A percentile compares a stretch with the other conserved stretches of the same genome.
These are phyloP conservation scores for Ormosia semicastrata DNA, from an alignment of 306 rosid genomes.

Conservation along the genomic window DNA sequence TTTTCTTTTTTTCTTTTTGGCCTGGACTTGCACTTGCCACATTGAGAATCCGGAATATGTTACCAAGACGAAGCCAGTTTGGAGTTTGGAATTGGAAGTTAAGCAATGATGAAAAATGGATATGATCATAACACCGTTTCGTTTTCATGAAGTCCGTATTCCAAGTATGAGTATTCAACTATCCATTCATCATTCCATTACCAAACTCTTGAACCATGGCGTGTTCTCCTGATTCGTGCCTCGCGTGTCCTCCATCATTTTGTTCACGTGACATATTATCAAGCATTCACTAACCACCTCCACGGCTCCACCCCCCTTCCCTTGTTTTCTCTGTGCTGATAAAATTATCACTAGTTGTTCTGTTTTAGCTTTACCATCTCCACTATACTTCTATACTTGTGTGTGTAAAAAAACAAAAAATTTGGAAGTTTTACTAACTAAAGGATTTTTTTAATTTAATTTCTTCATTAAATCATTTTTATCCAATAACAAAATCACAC, in stretches of 20 bases:
- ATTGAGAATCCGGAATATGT: conserved; percentile 8
- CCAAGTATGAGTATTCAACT: neutral
- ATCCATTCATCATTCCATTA: conserved; percentile 9
- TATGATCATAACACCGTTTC: neutral
- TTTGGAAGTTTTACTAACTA: no score
- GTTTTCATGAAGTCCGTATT: neutral
- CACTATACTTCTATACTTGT: no score
- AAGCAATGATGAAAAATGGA: neutral
- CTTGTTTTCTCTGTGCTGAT: no score
- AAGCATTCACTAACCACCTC: conserved; percentile 15
- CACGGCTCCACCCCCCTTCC: neutral
- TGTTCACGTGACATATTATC: conserved; percentile 35
- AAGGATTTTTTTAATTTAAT: no score
- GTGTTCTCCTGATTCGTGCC: conserved; percentile 27
- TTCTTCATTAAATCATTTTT: no score
- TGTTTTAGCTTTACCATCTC: no score
- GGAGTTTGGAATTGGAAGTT: conserved; percentile 23
- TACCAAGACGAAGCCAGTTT: conserved; percentile 7
- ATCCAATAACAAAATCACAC: no score
- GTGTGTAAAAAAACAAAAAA: no score
- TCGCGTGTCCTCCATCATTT: conserved; percentile 27
- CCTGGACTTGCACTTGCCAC: neutral
- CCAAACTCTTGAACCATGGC: conserved; percentile 25
- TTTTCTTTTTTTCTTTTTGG: neutral
- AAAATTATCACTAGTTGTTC: no score